Base-by-base conservation (phyloP, 2,329 filamentous ascomycete genomes). In the Leptographium galeiforme region DNA sequence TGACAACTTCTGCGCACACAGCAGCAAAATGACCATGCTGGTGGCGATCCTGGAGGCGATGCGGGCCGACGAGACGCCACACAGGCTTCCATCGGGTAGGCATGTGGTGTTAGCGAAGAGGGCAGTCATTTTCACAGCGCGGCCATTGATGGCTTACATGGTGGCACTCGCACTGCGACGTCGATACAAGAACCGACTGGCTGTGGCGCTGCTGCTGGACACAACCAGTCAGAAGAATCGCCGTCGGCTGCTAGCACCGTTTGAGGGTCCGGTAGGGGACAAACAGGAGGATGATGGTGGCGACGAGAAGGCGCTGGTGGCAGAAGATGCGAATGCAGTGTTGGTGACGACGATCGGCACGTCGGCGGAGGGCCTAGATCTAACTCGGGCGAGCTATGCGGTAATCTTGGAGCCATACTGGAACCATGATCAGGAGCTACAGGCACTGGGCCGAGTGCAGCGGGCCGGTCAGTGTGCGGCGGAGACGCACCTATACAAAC, bases 351-450 rank as follows among this genome's bases (percentile, higher is more conserved):
- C 49, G 1, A 51, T 51, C 13, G 40, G 49, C 10, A 51, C 30
- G 7, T 44, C 40, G 6, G 49, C 49, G n/a, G 49, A 51, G 49
- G 49, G 49, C n/a, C 49, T 51, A 12, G 49, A 45, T 16, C 49
- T 51, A 11, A 51, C 49, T n/a, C 49, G 49, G 7, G 49, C 49
- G 30, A 51, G 25, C 32, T 51, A 51, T n/a, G 49, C 49, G 16
- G 18, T 51, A 11, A 44, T 51, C 18, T 30, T 51, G 8, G 49
- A 51, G 49, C 49, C 49, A 39, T 51, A 51, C 40, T 44, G 49
- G 49, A 51, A 51, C 40, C 49, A 51, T 30, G 40, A 51, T 40
- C 49, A 51, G 40, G 49, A 51, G 30, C 38, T 39, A 6, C 49
- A 51, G 40, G 49, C 49, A 8, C 40, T 51, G n/a, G 49, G 49